Base-by-base conservation (phyloP, 2,329 filamentous ascomycete genomes). In the Curvularia lunata region DNA sequence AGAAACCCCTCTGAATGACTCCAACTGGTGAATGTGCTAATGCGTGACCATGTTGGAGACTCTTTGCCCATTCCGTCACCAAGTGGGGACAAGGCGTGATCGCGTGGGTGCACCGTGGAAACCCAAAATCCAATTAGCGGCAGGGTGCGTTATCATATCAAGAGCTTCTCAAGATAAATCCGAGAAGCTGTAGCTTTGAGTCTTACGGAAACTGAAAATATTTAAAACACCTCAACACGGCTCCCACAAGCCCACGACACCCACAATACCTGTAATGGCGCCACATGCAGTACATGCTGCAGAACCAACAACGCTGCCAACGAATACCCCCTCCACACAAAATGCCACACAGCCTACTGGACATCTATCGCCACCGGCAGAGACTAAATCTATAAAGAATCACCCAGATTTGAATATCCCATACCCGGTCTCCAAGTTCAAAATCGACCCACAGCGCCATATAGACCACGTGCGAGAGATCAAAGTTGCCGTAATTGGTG, bases 401-500 rank as follows among this genome's bases (percentile, higher is more conserved):
- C 61, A 55, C 4, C 53, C 62, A 21, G 3, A 23, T 5, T n/a
- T 64, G 12, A 54, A 68, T 18, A 68, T 68, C 32, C 37, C 62
- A 1, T 74, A 75, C 51, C 71, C 73, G 3, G 52, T 66, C 4
- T 74, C 72, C 1, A 65, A 61, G 30, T 56, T 73, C 13, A 49
- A 67, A 43, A 55, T 76, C 34, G 73, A 76, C 30, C 9, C 50
- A 12, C 63, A 63, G 9, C 71, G 63, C 16, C 65, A 47, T 47
- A 70, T 76, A 19, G 75, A 77, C 47, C 63, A 74, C 49, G 63
- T 74, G 19, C 64, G 68, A n/a, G 50, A 62, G 19, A 48, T 76
- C 21, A 72, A 81, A 48, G 86, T 89, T 1, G 85, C 83, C 0
- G 82, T 90, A 0, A 83, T 90, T 30, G 88, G 88, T 1, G 87